A percentile compares a stretch with the other conserved stretches of the same genome.
Conservation (phyloP, 2,329 filamentous ascomycete genomes). For the Falciphora oryzae region DNA sequence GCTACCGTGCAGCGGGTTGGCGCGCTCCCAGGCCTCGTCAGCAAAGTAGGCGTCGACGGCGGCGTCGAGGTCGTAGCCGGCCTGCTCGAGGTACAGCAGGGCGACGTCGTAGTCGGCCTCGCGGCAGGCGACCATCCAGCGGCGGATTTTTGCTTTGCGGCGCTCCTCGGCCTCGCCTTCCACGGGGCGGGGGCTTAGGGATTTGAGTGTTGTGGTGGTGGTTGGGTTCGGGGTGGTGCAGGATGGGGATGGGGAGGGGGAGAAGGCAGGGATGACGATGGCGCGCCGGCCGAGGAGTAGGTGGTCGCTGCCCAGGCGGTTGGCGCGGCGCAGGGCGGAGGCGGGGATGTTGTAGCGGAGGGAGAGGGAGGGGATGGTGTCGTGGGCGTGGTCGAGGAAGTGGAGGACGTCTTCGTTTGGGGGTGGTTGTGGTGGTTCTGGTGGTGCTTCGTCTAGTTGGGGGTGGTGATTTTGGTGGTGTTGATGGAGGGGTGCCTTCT, state of each 20-base stretch:
- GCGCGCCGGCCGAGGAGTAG: slow-evolving; percentile 64
- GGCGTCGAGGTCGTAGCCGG: slow-evolving; percentile 57
- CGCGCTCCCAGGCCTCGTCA: slow-evolving; percentile 71
- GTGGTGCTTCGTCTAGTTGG: slow-evolving; percentile 16
- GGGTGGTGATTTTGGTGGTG: slow-evolving; percentile 8
- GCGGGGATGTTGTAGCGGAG: slow-evolving; percentile 66
- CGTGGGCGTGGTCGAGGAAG: slow-evolving; percentile 64
- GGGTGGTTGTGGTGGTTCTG: slow-evolving; percentile 24
- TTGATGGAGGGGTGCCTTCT: slow-evolving; percentile 13
- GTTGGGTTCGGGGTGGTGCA: slow-evolving; percentile 59
- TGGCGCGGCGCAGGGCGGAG: slow-evolving; percentile 55
- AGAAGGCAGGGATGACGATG: slow-evolving; percentile 54
- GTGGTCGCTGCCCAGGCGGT: slow-evolving; percentile 63
- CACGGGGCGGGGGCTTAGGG: slow-evolving; percentile 61
- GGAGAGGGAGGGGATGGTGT: slow-evolving; percentile 62
- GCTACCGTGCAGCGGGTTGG: slow-evolving; percentile 48
- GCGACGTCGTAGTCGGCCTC: slow-evolving; percentile 72
- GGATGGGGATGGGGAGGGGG: slow-evolving; percentile 33
- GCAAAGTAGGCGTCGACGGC: slow-evolving; percentile 61
- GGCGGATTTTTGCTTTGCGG: slow-evolving; percentile 62
- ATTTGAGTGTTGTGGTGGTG: slow-evolving; percentile 41
- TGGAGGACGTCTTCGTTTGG: slow-evolving; percentile 64
- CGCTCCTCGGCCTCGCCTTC: slow-evolving; percentile 70
- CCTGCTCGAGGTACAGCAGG: slow-evolving; percentile 66
- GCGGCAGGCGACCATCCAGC: slow-evolving; percentile 77